Evolutionary conservation across 768 basidiomycete species (phyloP).

Genomic region (Pleurotus tuoliensis): DNA sequence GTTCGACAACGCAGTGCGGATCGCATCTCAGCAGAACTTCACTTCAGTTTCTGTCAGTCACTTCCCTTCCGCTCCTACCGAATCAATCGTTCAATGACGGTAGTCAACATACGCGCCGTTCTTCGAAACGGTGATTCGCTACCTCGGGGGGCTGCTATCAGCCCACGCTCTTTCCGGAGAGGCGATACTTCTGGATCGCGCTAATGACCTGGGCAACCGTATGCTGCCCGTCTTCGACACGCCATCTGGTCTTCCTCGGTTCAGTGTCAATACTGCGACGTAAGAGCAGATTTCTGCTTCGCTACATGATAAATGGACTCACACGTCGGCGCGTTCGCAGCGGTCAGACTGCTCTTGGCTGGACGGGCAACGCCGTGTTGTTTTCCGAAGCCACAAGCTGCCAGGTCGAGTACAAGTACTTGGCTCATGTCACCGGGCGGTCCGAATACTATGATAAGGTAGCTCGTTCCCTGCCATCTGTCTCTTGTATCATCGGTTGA

Average conservation of each 20-base stretch:
- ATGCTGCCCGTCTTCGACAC: slow-evolving; percentile 74
- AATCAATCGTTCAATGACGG: not conserved
- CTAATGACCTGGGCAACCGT: slow-evolving; percentile 73
- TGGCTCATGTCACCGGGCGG: slow-evolving; percentile 75
- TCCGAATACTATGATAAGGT: slow-evolving; percentile 57
- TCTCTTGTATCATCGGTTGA: too few species aligned
- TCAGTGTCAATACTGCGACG: slow-evolving; percentile 62
- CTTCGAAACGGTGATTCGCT: slow-evolving; percentile 87
- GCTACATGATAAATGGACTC: not conserved
- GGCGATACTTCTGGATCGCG: slow-evolving; percentile 55
- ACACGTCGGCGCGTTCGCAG: slow-evolving; percentile 12
- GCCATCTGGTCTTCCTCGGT: slow-evolving; percentile 66
- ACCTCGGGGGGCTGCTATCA: slow-evolving; percentile 83
- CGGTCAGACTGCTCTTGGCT: slow-evolving; percentile 27
- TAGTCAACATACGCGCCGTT: slow-evolving; percentile 43
- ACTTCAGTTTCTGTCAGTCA: slow-evolving; percentile 24
- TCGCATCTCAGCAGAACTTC: slow-evolving; percentile 46
- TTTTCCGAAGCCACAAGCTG: slow-evolving; percentile 79
- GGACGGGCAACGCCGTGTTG: slow-evolving; percentile 20
- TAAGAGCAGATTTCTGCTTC: slow-evolving; percentile 21
- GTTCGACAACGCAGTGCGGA: slow-evolving; percentile 58
- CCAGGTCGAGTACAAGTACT: slow-evolving; percentile 82
- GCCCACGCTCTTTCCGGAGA: slow-evolving; percentile 76
- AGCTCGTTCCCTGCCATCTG: slow-evolving; percentile 14
- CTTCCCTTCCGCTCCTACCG: not conserved